Evolutionary conservation across 257 asterid genomes (phyloP), one percentile per base, ranked within the genome.

Genomic region (Plectranthus barbatus): DNA sequence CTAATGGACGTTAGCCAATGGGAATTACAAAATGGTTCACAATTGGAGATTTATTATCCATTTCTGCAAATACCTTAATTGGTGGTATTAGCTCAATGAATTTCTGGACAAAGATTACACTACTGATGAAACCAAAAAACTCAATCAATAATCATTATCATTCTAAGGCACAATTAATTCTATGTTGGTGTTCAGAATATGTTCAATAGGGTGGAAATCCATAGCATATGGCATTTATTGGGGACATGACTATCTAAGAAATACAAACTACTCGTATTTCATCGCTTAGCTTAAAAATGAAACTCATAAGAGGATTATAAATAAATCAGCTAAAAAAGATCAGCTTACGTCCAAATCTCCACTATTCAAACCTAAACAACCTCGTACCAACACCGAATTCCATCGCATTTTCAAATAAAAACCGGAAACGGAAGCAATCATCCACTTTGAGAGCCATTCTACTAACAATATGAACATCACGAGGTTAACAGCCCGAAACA

Each of bases 381-480:
- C 31, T 4, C 34, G 10, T 29, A 29, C 11, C 39, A 66, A 59
- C 42, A 4, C 59, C 8, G 20, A 12, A 45, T 41, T 53, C 20
- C 42, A 62, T 21, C 67, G 50, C 71, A 68, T 62, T 55, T 33
- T 29, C 70, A 42, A 11, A 31, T 7, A 62, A 18, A 36, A 57
- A 57, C 52, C 7, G 17, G n/a, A 45, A 15, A 9, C 0, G 19
- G 17, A 48, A 33, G 26, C 39, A 37, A 70, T 50, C 58, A 67
- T 45, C 36, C 19, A 34, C 37, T 24, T 37, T 31, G 19, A 67
- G 19, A 49, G 56, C 18, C 61, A 46, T 13, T 58, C 50, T 45
- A 46, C 51, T n/a, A 39, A 67, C 71, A 60, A 21, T 17, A 56
- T 19, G 51, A 56, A 20, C 9, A 47, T 44, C 24, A 17, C 34